Evolutionary conservation across 176 grass and related monocot genomes (phyloP), one percentile per base, ranked within the genome.

Genomic region (Triticum urartu): DNA sequence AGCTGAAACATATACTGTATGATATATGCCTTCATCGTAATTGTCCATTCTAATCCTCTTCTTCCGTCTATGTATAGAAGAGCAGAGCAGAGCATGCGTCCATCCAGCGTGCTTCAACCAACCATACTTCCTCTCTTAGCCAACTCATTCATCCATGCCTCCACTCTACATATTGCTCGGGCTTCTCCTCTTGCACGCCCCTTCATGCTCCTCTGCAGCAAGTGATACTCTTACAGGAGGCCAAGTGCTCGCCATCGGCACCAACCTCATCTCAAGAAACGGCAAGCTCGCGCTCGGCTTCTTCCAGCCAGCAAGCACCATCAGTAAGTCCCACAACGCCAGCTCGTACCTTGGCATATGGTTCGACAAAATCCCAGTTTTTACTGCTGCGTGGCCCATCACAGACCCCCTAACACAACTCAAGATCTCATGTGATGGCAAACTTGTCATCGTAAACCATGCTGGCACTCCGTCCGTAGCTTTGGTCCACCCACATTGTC

Each of bases 401-500:
- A 75, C 72, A 13, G 13, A 75, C 24, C 24, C 72, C 42, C 72
- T 75, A 75, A 50, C 72, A 85, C 22, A 77, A 61, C 40, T 75
- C 72, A 75, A 64, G 72, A 85, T 75, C 40, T 75, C 83, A 18
- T 34, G 21, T 7, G 25, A 85, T 20, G 83, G 72, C 40, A 75
- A 75, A 48, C 72, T 48, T 75, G 72, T 75, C 72, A 48, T 75
- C 3, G 13, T 75, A 25, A 89, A 38, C 36, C 36, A 38, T 38
- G 36, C 6, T 17, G 54, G 40, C 15, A 45, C 50, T 21, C 64
- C 25, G 63, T 75, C 45, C 7, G 6, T 34, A 40, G 20, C 79
- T 68, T 68, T 93, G 88, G 91, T 88, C 91, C 54, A 88, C 88
- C 30, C 17, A 32, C 12, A 71, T 38, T 70, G 45, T 52, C 62